These are phyloP conservation scores for Amesomyces nigricolor DNA, from an alignment of 2,329 filamentous ascomycete species.

Conservation along the genomic window DNA sequence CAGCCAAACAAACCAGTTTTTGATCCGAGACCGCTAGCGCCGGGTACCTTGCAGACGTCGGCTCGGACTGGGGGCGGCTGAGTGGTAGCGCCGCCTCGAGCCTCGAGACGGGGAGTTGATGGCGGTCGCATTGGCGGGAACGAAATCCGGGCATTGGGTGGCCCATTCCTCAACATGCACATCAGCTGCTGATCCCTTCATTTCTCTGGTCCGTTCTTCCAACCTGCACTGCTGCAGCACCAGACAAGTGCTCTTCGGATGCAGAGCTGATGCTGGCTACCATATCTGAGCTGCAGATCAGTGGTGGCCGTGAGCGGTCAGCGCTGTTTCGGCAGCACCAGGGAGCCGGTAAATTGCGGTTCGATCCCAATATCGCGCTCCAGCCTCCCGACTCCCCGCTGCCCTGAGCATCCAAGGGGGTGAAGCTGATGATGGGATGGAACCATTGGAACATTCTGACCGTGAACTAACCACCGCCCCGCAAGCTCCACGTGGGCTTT, in stretches of 20 bases:
- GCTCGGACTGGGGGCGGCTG: background rate
- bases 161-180: conserved; percentile 14
- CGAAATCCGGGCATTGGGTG: conserved; percentile 21
- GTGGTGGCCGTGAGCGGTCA: conserved; percentile 1
- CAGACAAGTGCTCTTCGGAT: conserved; percentile 13
- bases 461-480: no score
- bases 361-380: conserved; percentile 20
- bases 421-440: no score
- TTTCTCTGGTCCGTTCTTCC: conserved; percentile 22
- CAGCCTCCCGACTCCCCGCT: conserved; percentile 9
- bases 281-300: conserved; percentile 20
- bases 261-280: conserved; percentile 24
- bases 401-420: no score
- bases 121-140: conserved; percentile 14
- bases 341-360: conserved; percentile 24
- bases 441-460: no score
- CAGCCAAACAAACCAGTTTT: conserved; percentile 15
- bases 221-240: conserved; percentile 18
- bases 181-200: conserved; percentile 19
- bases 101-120: conserved; percentile 18
- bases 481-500: background rate
- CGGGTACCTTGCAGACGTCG: conserved; percentile 27
- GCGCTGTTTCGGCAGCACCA: conserved; percentile 18
- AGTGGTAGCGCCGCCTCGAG: conserved; percentile 11
- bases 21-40: conserved; percentile 17